These are phyloP conservation scores for Kodamaea kakaduensis DNA, from an alignment of 805 yeast genomes.

Conservation along the genomic window DNA sequence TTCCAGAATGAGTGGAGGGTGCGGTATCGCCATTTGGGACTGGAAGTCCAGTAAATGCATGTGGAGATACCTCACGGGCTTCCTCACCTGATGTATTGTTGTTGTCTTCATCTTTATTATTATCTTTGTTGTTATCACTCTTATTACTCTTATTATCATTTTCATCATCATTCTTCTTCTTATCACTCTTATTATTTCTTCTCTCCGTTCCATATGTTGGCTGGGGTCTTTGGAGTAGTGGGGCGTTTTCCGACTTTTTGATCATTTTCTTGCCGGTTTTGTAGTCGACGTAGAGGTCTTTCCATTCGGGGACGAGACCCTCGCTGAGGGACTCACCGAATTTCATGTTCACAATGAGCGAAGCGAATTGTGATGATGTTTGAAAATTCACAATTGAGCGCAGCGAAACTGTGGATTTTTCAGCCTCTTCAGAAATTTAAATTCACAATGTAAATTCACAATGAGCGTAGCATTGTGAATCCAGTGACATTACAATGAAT, in stretches of 20 bases:
- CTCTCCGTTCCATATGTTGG: slow-evolving; percentile 1
- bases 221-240: neutral
- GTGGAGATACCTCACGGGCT: slow-evolving; percentile 11
- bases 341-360: too few species aligned
- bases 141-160: neutral
- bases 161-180: slow-evolving; percentile 6
- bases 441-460: too few species aligned
- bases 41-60: slow-evolving; percentile 16
- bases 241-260: slow-evolving; percentile 25
- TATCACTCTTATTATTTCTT: too few species aligned
- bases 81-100: slow-evolving; percentile 15
- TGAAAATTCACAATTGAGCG: slow-evolving; percentile 1
- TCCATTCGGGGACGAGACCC: slow-evolving; percentile 85
- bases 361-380: neutral
- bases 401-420: too few species aligned
- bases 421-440: neutral
- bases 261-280: slow-evolving; percentile 55
- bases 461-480: too few species aligned
- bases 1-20: too few species aligned
- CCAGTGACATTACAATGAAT: too few species aligned
- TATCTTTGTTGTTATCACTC: too few species aligned
- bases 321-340: slow-evolving; percentile 65
- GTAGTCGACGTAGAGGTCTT: slow-evolving; percentile 71
- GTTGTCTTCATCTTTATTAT: slow-evolving; percentile 17
- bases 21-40: neutral